Conservation (phyloP, 148 eudicot genomes). For the Oxyria digyna region DNA sequence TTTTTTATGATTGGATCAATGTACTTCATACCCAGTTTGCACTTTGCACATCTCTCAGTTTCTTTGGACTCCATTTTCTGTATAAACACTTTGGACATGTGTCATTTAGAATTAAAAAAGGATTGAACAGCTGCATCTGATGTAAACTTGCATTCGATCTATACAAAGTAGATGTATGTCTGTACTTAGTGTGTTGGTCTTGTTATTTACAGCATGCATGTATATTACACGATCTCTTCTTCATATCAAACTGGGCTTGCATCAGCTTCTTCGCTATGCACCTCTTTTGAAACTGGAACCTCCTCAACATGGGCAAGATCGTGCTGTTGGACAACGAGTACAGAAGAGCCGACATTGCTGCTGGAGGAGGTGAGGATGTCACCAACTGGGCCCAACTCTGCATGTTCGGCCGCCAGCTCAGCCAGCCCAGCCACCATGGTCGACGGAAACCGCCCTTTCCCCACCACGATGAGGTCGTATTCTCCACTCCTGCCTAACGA, state of each 20-base stretch:
- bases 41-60: too few relatives aligned
- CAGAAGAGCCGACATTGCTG: conserved; percentile 23
- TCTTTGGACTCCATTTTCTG: background rate
- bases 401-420: conserved; percentile 24
- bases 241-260: conserved; percentile 15
- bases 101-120: too few relatives aligned
- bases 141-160: too few relatives aligned
- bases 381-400: conserved; percentile 30
- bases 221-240: background rate
- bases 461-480: conserved; percentile 28
- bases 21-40: too few relatives aligned
- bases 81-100: too few relatives aligned
- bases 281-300: conserved; percentile 20
- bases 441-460: conserved; percentile 36
- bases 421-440: conserved; percentile 27
- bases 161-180: too few relatives aligned
- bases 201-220: background rate
- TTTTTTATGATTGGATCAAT: too few relatives aligned
- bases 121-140: too few relatives aligned
- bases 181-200: too few relatives aligned
- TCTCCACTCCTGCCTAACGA: conserved; percentile 20
- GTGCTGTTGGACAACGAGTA: conserved; percentile 34
- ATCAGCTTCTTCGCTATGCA: background rate
- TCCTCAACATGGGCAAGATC: conserved; percentile 20
- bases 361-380: conserved; percentile 27